phyloP scores from a whole-genome alignment of 164 flowering plant genomes.

The Hamamelis virginiana region DNA sequence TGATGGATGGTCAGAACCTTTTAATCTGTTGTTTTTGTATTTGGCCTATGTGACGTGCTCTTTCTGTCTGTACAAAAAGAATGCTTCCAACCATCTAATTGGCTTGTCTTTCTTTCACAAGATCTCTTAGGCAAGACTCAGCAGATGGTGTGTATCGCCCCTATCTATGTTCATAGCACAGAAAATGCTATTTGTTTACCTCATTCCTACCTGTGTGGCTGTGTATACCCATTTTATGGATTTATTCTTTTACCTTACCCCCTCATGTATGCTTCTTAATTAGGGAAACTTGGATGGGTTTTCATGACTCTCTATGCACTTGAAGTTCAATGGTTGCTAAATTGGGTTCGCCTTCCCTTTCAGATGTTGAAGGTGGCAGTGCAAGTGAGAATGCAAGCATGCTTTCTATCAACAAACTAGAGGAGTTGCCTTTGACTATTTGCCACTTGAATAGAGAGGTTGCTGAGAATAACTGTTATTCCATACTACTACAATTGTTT shows the following conservation, averaged over 20 bases:
- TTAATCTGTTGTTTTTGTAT: background rate
- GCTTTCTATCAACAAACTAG: slow-evolving; percentile 46
- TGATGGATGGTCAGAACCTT: background rate
- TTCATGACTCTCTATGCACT: background rate
- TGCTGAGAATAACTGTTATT: slow-evolving; percentile 4
- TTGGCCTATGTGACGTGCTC: background rate
- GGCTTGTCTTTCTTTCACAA: background rate
- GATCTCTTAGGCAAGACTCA: slow-evolving; percentile 4
- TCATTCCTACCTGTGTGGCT: too few relatives aligned
- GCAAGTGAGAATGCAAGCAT: slow-evolving; percentile 20
- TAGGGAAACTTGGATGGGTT: background rate
- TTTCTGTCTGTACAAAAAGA: background rate
- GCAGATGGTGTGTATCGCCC: background rate
- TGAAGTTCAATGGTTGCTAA: slow-evolving; percentile 1
- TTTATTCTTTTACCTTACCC: background rate
- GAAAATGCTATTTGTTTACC: background rate
- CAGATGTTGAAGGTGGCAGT: slow-evolving; percentile 41
- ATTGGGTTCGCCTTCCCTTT: slow-evolving; percentile 9
- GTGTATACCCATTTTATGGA: background rate
- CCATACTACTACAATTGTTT: background rate
- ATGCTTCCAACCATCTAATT: slow-evolving; percentile 1
- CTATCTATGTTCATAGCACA: background rate
- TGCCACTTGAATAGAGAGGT: slow-evolving; percentile 63
- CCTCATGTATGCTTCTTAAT: too few relatives aligned
- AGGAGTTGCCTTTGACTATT: slow-evolving; percentile 67